Base-by-base conservation (phyloP, 1,284 basidiomycete species). In the Coniophora puteana region DNA sequence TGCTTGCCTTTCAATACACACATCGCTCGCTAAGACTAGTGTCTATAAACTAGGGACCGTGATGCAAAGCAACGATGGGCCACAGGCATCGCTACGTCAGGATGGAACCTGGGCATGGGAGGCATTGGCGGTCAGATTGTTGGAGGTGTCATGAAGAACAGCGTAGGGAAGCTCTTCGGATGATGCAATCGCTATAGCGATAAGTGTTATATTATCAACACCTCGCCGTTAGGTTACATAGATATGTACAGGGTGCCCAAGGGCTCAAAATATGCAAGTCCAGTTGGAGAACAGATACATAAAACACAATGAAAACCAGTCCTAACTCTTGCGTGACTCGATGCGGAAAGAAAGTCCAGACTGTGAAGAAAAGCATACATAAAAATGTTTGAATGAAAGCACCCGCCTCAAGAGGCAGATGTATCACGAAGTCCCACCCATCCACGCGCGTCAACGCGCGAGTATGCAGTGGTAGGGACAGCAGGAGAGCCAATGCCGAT, bases 1-100 rank as follows among this genome's bases (percentile, higher is more conserved):
- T 71, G 26, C 38, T 37, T n/a, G n/a, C n/a, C n/a, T n/a, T n/a
- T n/a, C n/a, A n/a, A n/a, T 27, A n/a, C 13, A 38, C 14, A 16
- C 31, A 29, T 11, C 24, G 26, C 28, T 16, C n/a, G 33, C 18
- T n/a, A n/a, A n/a, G n/a, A n/a, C n/a, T n/a, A n/a, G n/a, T n/a
- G n/a, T n/a, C n/a, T n/a, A n/a, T n/a, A n/a, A n/a, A n/a, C 8
- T 55, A 93, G 91, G 22, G 91, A 95, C 59, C 78, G 90, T 39
- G 91, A 95, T 54, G 86, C 90, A 23, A 93, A 93, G 61, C 75
- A 81, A 55, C 78, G 80, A 43, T 93, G 87, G 89, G 88, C 89
- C 2, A 80, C 76, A 49, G 74, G 69, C 34, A 70, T 87, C 12
- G 74, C 77, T 13, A 68, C 78, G 13, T 76, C 78, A 3, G 74